Conservation (phyloP, 345 rosid species). For the Rhodamnia argentea region DNA sequence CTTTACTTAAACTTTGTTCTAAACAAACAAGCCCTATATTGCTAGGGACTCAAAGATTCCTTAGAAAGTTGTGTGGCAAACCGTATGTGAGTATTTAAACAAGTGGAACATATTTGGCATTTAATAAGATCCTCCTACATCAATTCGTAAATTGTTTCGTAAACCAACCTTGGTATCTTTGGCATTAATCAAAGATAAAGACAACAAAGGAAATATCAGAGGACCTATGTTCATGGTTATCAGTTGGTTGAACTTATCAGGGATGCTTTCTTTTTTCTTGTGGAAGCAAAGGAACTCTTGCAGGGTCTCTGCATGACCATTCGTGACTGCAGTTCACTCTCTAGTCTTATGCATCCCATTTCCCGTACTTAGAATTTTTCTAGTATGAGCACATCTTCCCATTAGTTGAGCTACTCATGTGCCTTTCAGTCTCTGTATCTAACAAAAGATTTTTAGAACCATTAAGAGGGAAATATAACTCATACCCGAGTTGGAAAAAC, state of each 20-base stretch:
- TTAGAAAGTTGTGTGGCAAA: not conserved
- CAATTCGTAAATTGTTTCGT: not conserved
- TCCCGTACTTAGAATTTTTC: not conserved
- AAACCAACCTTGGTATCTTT: not conserved
- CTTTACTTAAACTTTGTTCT: not conserved
- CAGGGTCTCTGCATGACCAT: not conserved
- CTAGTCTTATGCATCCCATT: not conserved
- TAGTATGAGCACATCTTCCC: not conserved
- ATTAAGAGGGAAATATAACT: not conserved
- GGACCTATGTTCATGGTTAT: not conserved
- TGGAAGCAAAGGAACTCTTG: not conserved
- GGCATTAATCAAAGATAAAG: not conserved
- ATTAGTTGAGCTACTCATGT: not conserved
- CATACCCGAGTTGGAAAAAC: not conserved
- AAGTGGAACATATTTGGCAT: not conserved
- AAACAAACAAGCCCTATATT: not conserved
- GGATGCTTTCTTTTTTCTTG: not conserved
- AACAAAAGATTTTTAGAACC: not conserved
- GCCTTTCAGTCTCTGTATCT: not conserved
- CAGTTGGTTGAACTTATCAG: not conserved
- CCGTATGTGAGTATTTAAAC: not conserved
- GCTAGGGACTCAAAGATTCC: not conserved
- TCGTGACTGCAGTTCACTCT: not conserved
- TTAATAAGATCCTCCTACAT: not conserved
- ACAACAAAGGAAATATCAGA: not conserved